Conservation (phyloP, 768 basidiomycete genomes). For the Podaxis carcinomalis region DNA sequence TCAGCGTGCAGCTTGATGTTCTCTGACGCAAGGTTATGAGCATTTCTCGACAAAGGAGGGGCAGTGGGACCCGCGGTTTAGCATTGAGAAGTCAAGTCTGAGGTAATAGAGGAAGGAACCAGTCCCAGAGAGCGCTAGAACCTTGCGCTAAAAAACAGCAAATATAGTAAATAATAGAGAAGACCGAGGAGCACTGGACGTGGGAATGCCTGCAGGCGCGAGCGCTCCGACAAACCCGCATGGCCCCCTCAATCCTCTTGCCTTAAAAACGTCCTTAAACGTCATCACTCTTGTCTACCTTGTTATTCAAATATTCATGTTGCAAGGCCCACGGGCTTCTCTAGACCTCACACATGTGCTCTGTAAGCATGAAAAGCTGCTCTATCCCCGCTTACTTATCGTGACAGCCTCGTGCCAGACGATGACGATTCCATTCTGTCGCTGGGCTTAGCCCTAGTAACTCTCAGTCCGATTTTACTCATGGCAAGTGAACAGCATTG, state of each 20-base stretch:
- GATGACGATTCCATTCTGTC: conserved; percentile 58
- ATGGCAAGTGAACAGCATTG: conserved; percentile 43
- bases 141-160: too few relatives aligned
- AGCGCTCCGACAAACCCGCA: not conserved
- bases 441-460: conserved; percentile 54
- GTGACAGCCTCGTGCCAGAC: conserved; percentile 34
- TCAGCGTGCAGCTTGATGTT: too few relatives aligned
- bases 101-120: too few relatives aligned
- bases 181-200: not conserved
- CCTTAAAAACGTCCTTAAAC: not conserved
- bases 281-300: not conserved
- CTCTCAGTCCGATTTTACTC: conserved; percentile 65
- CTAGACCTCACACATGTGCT: conserved; percentile 67
- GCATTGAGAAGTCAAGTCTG: too few relatives aligned
- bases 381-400: not conserved
- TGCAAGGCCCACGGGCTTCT: conserved; percentile 37
- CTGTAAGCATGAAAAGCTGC: conserved; percentile 36
- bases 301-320: conserved; percentile 9
- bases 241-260: not conserved
- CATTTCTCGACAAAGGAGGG: too few relatives aligned
- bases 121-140: too few relatives aligned
- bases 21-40: too few relatives aligned
- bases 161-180: too few relatives aligned
- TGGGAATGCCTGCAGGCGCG: not conserved
- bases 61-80: too few relatives aligned